Base-by-base conservation (phyloP, 2,329 filamentous ascomycete species). In the Fonsecaea pugnacius region DNA sequence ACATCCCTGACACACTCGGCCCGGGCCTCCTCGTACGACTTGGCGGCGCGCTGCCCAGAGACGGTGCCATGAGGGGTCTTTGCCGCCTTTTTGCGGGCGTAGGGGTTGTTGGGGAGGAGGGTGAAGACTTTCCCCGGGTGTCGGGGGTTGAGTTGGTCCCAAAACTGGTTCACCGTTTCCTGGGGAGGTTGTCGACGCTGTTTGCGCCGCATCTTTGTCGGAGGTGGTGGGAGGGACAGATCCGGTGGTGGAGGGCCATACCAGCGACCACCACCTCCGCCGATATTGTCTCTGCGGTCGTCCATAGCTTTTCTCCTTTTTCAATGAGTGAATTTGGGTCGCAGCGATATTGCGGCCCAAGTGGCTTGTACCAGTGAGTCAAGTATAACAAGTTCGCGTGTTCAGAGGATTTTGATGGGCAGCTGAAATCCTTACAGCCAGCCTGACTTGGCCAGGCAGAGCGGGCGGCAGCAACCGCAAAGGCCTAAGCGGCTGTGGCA, bases 21-120 rank as follows among this genome's bases (percentile, higher is more conserved):
- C 2, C 83, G 86, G 0, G 91, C 91, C 70, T 91, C 86, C 60
- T 91, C 86, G 72, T 91, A 95, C 0, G 89, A 91, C 21, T 85
- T 83, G 51, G 85, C 81, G 0, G 86, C 86, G 64, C 83, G 85
- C 59, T 84, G 81, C 24, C 83, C 82, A 12, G 80, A 80, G 7
- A 84, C 79, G 3, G 82, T 78, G 30, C 84, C 84, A 56, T 82
- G 83, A 1, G 84, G 82, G 33, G 83, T 81, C 64, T 83, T 80
- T 58, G 84, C 83, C 32, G 85, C 84, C 30, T 85, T 85, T 63
- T 83, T 84, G 64, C 87, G 84, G 36, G 85, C 84, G 72, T 89
- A 88, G 5, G 84, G 79, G 69, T 89, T 90, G 63, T 87, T 84
- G 0, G 90, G 90, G 12, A 93, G 83, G 51, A 92, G 82, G 0